phyloP scores from a whole-genome alignment of 768 basidiomycete species.

The Pulveroboletus sp. region DNA sequence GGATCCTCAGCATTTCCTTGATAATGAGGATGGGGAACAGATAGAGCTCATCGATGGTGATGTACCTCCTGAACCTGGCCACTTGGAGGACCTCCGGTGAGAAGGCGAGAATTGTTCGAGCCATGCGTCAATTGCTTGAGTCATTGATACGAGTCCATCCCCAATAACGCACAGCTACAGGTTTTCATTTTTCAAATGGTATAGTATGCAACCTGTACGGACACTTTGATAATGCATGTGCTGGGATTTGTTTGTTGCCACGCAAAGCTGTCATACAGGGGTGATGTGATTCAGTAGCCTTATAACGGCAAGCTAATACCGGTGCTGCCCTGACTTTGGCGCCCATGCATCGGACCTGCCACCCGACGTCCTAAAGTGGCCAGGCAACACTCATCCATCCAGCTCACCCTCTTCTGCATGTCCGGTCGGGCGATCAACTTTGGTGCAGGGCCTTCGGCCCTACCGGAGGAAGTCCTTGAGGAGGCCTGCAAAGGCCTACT shows the following conservation, averaged over 20 bases:
- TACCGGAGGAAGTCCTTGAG: slow-evolving; percentile 81
- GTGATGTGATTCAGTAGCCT: too few relatives aligned
- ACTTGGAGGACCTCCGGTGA: slow-evolving; percentile 25
- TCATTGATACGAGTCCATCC: not conserved
- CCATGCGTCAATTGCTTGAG: slow-evolving; percentile 17
- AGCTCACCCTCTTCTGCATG: slow-evolving; percentile 13
- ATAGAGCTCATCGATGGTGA: slow-evolving; percentile 22
- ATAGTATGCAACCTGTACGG: not conserved
- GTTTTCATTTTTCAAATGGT: not conserved
- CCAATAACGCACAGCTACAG: not conserved
- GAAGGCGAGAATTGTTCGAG: slow-evolving; percentile 25
- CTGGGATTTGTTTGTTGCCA: not conserved
- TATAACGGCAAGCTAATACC: too few relatives aligned
- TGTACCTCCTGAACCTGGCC: slow-evolving; percentile 7
- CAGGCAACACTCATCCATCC: not conserved
- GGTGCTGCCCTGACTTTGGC: not conserved
- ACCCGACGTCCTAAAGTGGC: not conserved
- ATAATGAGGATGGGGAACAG: slow-evolving; percentile 21
- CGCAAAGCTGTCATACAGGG: too few relatives aligned
- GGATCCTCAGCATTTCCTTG: slow-evolving; percentile 9
- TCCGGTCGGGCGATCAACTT: slow-evolving; percentile 72
- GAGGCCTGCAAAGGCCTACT: slow-evolving; percentile 82
- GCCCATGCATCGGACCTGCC: not conserved
- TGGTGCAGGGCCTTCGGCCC: slow-evolving; percentile 89
- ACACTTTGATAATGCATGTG: not conserved